Conservation (phyloP, 177 flowering plant genomes). For the Telopea speciosissima region DNA sequence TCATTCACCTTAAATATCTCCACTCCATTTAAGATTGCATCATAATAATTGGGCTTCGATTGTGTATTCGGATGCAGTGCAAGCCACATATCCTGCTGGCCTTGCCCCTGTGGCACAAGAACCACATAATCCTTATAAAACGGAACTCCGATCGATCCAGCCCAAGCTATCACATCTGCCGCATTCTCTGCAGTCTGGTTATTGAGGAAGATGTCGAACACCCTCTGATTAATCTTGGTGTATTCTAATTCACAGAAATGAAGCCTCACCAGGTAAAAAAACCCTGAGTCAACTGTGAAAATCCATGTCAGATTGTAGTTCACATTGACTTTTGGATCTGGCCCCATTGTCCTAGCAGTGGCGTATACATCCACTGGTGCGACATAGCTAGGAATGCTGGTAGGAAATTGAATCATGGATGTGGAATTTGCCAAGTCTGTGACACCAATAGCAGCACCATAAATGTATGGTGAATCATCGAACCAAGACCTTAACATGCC, state of each 20-base stretch:
- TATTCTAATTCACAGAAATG: constrained; percentile 68
- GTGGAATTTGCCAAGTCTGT: constrained; percentile 29
- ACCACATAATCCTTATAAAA: constrained; percentile 50
- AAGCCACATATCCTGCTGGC: constrained; percentile 54
- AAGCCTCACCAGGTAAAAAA: constrained; percentile 71
- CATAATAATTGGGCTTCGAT: constrained; percentile 26
- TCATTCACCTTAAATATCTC: constrained; percentile 61
- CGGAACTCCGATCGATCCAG: constrained; percentile 33
- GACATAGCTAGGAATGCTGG: constrained; percentile 36
- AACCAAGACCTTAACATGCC: constrained; percentile 74
- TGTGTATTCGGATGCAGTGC: constrained; percentile 49
- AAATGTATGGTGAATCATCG: constrained; percentile 60
- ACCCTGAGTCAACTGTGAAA: constrained; percentile 58
- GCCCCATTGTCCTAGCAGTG: constrained; percentile 78
- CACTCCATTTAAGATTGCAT: constrained; percentile 58
- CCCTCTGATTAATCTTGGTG: constrained; percentile 43
- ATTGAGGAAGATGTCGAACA: constrained; percentile 44
- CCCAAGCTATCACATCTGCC: constrained; percentile 51
- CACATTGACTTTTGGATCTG: constrained; percentile 24
- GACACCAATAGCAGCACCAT: constrained; percentile 55
- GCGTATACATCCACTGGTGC: constrained; percentile 62
- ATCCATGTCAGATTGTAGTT: constrained; percentile 74
- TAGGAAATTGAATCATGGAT: constrained; percentile 32
- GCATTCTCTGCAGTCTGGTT: constrained; percentile 50
- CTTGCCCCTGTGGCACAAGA: constrained; percentile 27